phyloP scores from a whole-genome alignment of 192 early-diverging fungal genomes.

The Coemansia sp. region DNA sequence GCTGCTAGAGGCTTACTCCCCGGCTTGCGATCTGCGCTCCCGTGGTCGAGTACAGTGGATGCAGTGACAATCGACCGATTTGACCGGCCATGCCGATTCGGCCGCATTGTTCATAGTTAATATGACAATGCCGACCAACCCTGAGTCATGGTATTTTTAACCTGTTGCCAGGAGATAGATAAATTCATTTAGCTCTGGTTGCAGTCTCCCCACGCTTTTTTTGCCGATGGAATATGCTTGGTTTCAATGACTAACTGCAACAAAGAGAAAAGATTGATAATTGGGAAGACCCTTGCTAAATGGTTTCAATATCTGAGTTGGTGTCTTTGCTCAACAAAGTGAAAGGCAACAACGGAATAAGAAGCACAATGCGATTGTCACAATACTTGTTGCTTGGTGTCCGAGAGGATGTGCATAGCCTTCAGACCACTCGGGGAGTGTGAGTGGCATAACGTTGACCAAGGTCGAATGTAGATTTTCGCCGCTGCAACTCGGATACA shows the following conservation, averaged over 20 bases:
- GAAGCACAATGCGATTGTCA: not conserved
- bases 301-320: not conserved
- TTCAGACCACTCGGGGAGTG: not conserved
- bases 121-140: not conserved
- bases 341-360: not conserved
- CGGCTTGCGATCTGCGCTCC: not conserved
- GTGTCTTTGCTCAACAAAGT: constrained; percentile 1
- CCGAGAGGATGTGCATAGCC: not conserved
- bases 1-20: not conserved
- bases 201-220: not conserved
- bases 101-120: not conserved
- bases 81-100: not conserved
- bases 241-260: not conserved
- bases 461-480: not conserved
- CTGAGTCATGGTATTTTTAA: not conserved
- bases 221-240: not conserved
- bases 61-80: not conserved
- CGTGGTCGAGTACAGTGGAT: not conserved
- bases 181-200: too few relatives aligned
- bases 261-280: not conserved
- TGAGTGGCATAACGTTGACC: not conserved
- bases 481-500: not conserved
- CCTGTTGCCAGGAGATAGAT: not conserved
- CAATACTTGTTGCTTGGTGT: not conserved
- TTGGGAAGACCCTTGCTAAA: not conserved